These are phyloP conservation scores for Coemansia sp. DNA, from an alignment of 192 early-diverging fungal genomes.

Conservation along the genomic window DNA sequence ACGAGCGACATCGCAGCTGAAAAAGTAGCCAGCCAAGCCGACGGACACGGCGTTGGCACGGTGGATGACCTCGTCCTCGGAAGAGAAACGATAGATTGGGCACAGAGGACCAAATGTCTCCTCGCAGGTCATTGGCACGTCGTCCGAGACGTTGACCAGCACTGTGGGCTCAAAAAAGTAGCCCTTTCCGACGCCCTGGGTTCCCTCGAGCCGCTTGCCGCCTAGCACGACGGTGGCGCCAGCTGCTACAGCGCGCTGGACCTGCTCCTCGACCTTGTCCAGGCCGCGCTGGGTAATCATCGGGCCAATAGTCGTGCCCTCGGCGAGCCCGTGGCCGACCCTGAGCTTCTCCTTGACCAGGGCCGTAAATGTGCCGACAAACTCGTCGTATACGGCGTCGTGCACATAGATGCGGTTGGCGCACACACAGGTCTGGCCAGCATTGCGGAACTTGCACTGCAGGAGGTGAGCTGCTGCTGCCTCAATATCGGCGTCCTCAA, in stretches of 20 bases:
- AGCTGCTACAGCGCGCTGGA: constrained; percentile 66
- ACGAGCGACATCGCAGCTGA: constrained; percentile 68
- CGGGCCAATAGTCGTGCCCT: constrained; percentile 70
- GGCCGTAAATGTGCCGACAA: constrained; percentile 64
- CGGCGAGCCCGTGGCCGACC: constrained; percentile 74
- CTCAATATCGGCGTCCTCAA: constrained; percentile 52
- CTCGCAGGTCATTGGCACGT: constrained; percentile 68
- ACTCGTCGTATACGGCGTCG: constrained; percentile 59
- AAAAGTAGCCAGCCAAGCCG: constrained; percentile 86
- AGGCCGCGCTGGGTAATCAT: constrained; percentile 70
- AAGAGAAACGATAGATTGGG: constrained; percentile 69
- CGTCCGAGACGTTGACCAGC: constrained; percentile 61
- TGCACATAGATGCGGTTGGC: constrained; percentile 71
- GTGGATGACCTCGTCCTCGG: constrained; percentile 75
- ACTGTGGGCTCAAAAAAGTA: constrained; percentile 85
- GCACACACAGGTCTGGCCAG: constrained; percentile 74
- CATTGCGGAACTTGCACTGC: constrained; percentile 59
- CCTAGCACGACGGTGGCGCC: constrained; percentile 72
- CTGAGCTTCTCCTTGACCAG: constrained; percentile 36
- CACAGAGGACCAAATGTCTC: constrained; percentile 94
- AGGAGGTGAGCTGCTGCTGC: constrained; percentile 38
- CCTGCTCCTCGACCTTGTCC: constrained; percentile 64
- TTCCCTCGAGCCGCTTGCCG: constrained; percentile 50
- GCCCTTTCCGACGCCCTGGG: constrained; percentile 43
- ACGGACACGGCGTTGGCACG: constrained; percentile 69